Base-by-base conservation (phyloP, 495 filamentous ascomycete genomes). In the Chaetomium tenue region DNA sequence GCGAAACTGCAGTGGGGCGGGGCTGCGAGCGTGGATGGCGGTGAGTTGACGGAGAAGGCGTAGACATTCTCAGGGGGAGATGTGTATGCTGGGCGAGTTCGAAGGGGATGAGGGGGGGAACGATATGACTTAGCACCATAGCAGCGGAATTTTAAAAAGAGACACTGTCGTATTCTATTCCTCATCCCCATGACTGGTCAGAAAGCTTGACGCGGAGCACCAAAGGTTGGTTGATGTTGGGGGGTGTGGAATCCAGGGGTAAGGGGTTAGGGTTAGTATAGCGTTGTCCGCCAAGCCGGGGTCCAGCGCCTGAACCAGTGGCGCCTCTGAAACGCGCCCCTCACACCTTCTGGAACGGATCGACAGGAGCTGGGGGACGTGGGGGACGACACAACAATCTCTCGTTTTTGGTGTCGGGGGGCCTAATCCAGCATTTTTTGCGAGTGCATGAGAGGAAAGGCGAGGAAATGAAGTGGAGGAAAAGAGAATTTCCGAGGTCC, bases 1-100 rank as follows among this genome's bases (percentile, higher is more conserved):
- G 70, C 58, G 15, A 70, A 72, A 63, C 66, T 83, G 67, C 76
- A 79, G 70, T 78, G 77, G 77, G 58, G 53, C 15, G 75, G 77
- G 0, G 61, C 47, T 42, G 76, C 75, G 5, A 76, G 66, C 20
- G 73, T 78, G 0, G 60, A 64, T n/a, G 77, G 77, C 0, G 77
- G 76, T 0, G 63, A 67, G 56, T 22, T 77, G 61, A 60, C 26
- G 15, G 56, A 46, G 50, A 65, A 59, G 63, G 42, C 60, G 30
- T 42, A 52, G 47, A 28, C 3, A 42, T 2, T 46, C 7, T 5
- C 13, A 58, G 18, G 18, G 33, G 33, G 33, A 11, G 5, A 11
- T 37, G 9, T 37, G 33, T 37, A 5, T 37, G 33, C 11, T 11
- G 33, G 33, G 5, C 8, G 3, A 11, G 33, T 37, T 37, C 6